phyloP scores from a whole-genome alignment of 805 yeast genomes.

The Lipomyces spencermartinsiae region DNA sequence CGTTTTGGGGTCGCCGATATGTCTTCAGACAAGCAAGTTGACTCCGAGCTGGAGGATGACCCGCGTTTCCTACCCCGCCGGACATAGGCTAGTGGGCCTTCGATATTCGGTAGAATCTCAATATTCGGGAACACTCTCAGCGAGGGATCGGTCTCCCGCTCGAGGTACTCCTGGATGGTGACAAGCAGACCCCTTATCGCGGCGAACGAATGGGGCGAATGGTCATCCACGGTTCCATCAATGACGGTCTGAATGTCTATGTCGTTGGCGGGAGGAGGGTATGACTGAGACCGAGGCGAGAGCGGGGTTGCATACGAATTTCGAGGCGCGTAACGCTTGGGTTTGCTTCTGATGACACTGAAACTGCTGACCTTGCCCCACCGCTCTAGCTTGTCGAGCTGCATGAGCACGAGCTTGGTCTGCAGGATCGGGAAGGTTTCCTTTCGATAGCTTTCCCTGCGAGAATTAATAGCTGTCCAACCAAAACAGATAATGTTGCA shows the following conservation, averaged over 20 bases:
- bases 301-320: neutral
- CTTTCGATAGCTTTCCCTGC: constrained; percentile 33
- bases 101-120: constrained; percentile 30
- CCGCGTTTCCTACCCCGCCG: constrained; percentile 16
- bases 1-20: neutral
- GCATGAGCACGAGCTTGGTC: constrained; percentile 29
- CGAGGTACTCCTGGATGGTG: constrained; percentile 14
- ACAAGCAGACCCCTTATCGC: constrained; percentile 17
- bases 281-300: constrained; percentile 1
- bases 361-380: constrained; percentile 34
- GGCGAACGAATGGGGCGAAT: constrained; percentile 13
- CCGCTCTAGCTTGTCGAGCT: constrained; percentile 31
- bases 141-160: constrained; percentile 10
- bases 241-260: neutral
- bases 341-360: constrained; percentile 16
- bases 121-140: constrained; percentile 26
- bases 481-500: too few relatives aligned
- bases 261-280: constrained; percentile 7
- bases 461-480: neutral
- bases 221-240: neutral
- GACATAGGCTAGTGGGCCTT: constrained; percentile 11
- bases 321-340: constrained; percentile 1
- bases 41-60: neutral
- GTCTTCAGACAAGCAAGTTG: neutral
- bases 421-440: constrained; percentile 32